phyloP scores from a whole-genome alignment of 495 filamentous ascomycete genomes.

The Penicillium robsamsonii region DNA sequence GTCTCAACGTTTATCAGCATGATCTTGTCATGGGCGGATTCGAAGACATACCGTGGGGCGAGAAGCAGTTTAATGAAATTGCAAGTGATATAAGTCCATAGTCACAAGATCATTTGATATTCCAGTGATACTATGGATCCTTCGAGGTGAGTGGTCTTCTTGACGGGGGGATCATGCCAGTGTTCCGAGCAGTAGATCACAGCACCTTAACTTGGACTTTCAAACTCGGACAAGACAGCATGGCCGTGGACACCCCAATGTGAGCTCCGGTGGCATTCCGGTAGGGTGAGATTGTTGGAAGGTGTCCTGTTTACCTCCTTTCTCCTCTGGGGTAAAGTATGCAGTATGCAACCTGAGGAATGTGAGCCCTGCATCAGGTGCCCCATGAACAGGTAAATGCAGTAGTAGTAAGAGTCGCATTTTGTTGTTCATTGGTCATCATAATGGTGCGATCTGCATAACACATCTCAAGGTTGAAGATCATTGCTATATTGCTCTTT shows the following conservation, averaged over 20 bases:
- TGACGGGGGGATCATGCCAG: conserved; percentile 8
- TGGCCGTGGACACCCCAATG: background rate
- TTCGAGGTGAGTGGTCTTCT: background rate
- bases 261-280: conserved; percentile 4
- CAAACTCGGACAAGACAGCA: background rate
- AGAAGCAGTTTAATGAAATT: background rate
- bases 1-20: conserved; percentile 6
- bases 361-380: background rate
- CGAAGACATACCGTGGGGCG: background rate
- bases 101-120: background rate
- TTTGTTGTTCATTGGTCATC: background rate
- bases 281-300: conserved; percentile 2
- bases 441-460: background rate
- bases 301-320: background rate
- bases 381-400: background rate
- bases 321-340: conserved; percentile 8
- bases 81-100: background rate
- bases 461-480: background rate
- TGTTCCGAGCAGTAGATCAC: conserved; percentile 2
- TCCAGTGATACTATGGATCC: background rate
- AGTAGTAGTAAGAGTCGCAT: background rate
- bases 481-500: conserved; percentile 1
- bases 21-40: conserved; percentile 7
- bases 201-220: background rate
- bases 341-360: conserved; percentile 7